Evolutionary conservation across 2,329 filamentous ascomycete species (phyloP), one percentile per base, ranked within the genome.

Genomic region (Aspergillus sp.): DNA sequence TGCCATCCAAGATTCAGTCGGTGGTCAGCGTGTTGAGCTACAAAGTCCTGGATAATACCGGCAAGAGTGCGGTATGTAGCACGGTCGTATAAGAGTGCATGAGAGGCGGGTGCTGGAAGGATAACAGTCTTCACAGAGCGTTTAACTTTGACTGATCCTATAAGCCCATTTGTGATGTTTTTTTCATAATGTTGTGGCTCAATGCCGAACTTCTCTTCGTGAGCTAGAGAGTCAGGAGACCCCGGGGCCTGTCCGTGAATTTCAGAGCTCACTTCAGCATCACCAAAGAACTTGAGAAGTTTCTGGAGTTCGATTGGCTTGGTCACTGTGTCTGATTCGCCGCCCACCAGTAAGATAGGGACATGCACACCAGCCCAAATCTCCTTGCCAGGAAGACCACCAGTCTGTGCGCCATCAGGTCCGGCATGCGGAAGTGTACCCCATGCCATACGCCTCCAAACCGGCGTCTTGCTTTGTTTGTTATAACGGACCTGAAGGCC

Each of bases 1-100:
- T 98, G 93, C 93, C 93, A 98, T 44, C 89, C 90, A 27, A 93
- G 84, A 1, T 87, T 90, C 14, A 97, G 83, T 8, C 92, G 87
- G 9, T 86, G 82, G 9, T 93, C 93, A 54, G 97, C 82, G 66
- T 91, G 84, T 3, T 82, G 81, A 17, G 86, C 81, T 27, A 97
- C 82, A 68, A 98, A 98, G 62, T 90, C 87, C 58, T 91, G 89
- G 52, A 97, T 87, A 1, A 96, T 81, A 0, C 91, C 91, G 1
- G 91, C 88, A 9, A 97, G 79, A 6, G 87, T 88, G 51, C 91
- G 88, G 44, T 89, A 89, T 2, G 86, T 90, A 1, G 84, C 81
- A 2, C 91, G 89, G 56, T 88, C 87, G 71, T 96, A 98, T 6
- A 96, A 83, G 25, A 98, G 79, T 12, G 90, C 89, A 74, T 98